Percentiles rank a stretch among this genome's conserved stretches.
phyloP scores from a whole-genome alignment of 2,329 filamentous ascomycete genomes.

The Aspergillus versicolor region DNA sequence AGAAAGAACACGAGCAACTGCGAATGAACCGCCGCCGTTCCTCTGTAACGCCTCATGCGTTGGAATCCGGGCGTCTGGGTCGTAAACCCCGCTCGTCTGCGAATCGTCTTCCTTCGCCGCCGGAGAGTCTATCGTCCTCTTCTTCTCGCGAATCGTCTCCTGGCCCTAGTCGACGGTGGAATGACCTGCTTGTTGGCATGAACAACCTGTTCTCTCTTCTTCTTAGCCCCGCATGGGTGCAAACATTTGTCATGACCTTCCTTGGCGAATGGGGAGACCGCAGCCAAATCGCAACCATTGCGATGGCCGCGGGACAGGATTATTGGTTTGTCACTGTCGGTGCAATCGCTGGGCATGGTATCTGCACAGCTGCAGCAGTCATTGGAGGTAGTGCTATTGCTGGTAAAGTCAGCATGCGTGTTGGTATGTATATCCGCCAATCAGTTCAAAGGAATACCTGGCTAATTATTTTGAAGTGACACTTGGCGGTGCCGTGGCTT shows the following conservation, averaged over 20 bases:
- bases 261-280: constrained; percentile 97
- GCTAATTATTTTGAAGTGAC: constrained; percentile 64
- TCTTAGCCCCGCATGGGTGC: constrained; percentile 94
- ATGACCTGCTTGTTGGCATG: constrained; percentile 60
- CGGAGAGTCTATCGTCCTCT: constrained; percentile 76
- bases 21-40: constrained; percentile 66
- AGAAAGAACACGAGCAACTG: constrained; percentile 78
- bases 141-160: constrained; percentile 62
- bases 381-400: constrained; percentile 90
- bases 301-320: constrained; percentile 96
- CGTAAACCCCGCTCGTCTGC: constrained; percentile 68
- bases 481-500: constrained; percentile 84
- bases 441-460: not conserved
- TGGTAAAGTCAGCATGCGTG: constrained; percentile 88
- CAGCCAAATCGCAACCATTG: constrained; percentile 96
- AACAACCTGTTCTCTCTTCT: constrained; percentile 85
- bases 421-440: constrained; percentile 70
- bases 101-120: constrained; percentile 75
- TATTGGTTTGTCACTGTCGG: constrained; percentile 98
- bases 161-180: constrained; percentile 46
- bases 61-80: constrained; percentile 74
- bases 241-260: constrained; percentile 99
- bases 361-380: constrained; percentile 89
- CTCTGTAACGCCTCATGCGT: constrained; percentile 69
- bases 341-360: constrained; percentile 78